A percentile compares a stretch with the other conserved stretches of the same genome.
phyloP scores from a whole-genome alignment of 306 rosid genomes.

The Astragalus glycyphyllos region DNA sequence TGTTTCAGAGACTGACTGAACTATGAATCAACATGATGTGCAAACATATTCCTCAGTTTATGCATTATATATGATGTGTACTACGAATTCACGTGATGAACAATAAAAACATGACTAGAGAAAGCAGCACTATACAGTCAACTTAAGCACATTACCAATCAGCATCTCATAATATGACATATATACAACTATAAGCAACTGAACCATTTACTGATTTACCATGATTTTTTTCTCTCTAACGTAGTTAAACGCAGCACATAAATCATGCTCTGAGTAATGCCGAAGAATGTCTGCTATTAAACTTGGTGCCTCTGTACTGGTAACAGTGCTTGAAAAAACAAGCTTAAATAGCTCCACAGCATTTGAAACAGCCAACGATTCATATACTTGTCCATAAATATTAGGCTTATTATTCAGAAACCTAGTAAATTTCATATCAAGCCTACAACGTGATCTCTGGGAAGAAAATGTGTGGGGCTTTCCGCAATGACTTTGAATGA shows the following conservation, averaged over 20 bases:
- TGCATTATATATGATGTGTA: constrained; percentile 2
- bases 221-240: constrained; percentile 82
- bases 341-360: constrained; percentile 97
- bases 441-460: constrained; percentile 57
- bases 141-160: constrained; percentile 33
- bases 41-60: constrained; percentile 17
- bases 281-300: constrained; percentile 79
- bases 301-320: constrained; percentile 66
- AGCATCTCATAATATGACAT: constrained; percentile 23
- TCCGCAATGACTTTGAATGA: constrained; percentile 51
- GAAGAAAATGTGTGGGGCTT: constrained; percentile 45
- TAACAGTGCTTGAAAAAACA: constrained; percentile 82
- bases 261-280: constrained; percentile 93
- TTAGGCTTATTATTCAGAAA: constrained; percentile 60
- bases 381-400: constrained; percentile 63
- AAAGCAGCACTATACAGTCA: constrained; percentile 25
- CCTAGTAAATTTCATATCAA: constrained; percentile 65
- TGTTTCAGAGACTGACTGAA: constrained; percentile 1
- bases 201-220: constrained; percentile 76
- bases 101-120: constrained; percentile 30
- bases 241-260: constrained; percentile 91
- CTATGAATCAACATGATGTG: neutral
- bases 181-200: constrained; percentile 20
- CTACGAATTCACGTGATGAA: constrained; percentile 5
- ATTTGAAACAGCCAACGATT: constrained; percentile 91